phyloP scores from a whole-genome alignment of 2,329 filamentous ascomycete genomes.

The Colletotrichum lini region DNA sequence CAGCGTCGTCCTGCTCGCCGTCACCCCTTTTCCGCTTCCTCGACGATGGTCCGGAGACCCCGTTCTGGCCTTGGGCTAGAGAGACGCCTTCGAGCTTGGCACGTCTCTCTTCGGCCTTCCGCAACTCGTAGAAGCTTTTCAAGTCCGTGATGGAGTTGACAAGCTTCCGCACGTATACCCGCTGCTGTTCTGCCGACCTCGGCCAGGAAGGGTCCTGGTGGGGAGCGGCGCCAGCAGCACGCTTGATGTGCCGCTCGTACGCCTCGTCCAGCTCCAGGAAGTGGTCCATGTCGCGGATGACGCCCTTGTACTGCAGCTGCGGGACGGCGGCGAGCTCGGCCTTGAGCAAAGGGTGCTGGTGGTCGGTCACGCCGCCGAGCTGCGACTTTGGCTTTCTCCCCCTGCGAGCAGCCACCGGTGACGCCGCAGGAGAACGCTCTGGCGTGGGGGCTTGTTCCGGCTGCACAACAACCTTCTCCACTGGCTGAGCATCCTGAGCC shows the following conservation, averaged over 20 bases:
- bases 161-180: not conserved
- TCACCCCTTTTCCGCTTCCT: not conserved
- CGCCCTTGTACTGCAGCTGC: not conserved
- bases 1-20: not conserved
- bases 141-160: not conserved
- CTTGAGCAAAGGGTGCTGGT: conserved; percentile 2
- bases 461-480: not conserved
- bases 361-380: not conserved
- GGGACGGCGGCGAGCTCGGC: not conserved
- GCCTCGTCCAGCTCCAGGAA: conserved; percentile 6
- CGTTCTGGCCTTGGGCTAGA: not conserved
- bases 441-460: not conserved
- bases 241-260: conserved; percentile 10
- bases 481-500: no score
- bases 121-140: conserved; percentile 14
- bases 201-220: conserved; percentile 14
- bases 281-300: conserved; percentile 2
- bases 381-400: not conserved
- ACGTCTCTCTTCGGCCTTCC: conserved; percentile 19
- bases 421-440: not conserved
- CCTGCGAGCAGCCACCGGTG: no score
- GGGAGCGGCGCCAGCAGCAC: not conserved
- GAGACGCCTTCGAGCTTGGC: not conserved
- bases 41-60: not conserved
- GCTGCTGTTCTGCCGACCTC: not conserved